A percentile compares a stretch with the other conserved stretches of the same genome.
Evolutionary conservation across 495 filamentous ascomycete genomes (phyloP).

Genomic region (Hypoxylon crocopeplum): DNA sequence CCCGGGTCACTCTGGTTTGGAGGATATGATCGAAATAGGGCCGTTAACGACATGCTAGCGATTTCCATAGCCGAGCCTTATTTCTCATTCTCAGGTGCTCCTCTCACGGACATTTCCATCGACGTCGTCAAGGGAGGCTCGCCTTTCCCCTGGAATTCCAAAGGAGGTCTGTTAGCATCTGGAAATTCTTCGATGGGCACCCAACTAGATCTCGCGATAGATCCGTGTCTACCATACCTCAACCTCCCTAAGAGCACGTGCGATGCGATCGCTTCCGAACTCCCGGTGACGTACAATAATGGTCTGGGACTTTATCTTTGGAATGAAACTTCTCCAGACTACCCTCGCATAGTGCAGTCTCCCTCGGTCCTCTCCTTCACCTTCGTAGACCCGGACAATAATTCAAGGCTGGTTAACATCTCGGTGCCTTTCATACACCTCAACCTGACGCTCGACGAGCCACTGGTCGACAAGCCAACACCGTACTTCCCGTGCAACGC

Average conservation of each 20-base stretch:
- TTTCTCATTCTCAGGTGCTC: slow-evolving; percentile 5
- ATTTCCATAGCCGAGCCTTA: slow-evolving; percentile 13
- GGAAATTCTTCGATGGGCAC: slow-evolving; percentile 20
- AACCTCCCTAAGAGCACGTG: slow-evolving; percentile 57
- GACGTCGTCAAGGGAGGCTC: slow-evolving; percentile 21
- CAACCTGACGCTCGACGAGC: slow-evolving; percentile 55
- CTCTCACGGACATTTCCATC: slow-evolving; percentile 22
- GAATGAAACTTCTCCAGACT: slow-evolving; percentile 49
- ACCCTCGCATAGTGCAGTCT: slow-evolving; percentile 47
- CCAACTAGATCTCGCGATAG: slow-evolving; percentile 8
- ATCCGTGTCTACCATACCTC: slow-evolving; percentile 47
- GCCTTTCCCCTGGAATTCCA: slow-evolving; percentile 21
- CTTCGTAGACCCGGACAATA: slow-evolving; percentile 41
- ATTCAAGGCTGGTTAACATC: slow-evolving; percentile 45
- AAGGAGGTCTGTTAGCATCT: slow-evolving; percentile 14
- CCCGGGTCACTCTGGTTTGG: slow-evolving; percentile 19
- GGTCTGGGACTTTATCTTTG: slow-evolving; percentile 54
- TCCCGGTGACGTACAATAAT: slow-evolving; percentile 49
- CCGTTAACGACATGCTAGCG: slow-evolving; percentile 12
- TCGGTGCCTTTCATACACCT: slow-evolving; percentile 58
- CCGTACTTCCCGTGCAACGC: slow-evolving; percentile 59
- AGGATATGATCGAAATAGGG: slow-evolving; percentile 25
- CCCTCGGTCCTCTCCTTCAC: slow-evolving; percentile 55
- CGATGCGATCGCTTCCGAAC: slow-evolving; percentile 48
- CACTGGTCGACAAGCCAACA: slow-evolving; percentile 49